phyloP scores from a whole-genome alignment of 768 basidiomycete species.

The Nevesoporus exiguus region DNA sequence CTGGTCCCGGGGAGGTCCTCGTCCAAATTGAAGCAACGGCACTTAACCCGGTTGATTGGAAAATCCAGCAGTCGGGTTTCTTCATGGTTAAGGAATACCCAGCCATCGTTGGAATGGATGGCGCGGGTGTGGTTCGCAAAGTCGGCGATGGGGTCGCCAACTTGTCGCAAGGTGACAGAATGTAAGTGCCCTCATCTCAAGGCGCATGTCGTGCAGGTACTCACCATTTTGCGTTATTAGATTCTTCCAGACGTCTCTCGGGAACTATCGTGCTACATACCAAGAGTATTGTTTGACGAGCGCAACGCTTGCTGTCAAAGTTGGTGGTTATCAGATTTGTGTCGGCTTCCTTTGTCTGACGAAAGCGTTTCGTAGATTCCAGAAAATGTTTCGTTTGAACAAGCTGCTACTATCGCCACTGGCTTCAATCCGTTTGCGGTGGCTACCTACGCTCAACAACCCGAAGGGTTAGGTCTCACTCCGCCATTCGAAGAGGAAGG shows the following conservation, averaged over 20 bases:
- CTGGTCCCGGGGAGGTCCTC: constrained; percentile 41
- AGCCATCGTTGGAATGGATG: constrained; percentile 35
- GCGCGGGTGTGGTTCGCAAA: constrained; percentile 36
- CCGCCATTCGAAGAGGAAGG: constrained; percentile 31
- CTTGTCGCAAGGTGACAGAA: constrained; percentile 34
- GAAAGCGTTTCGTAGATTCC: constrained; percentile 27
- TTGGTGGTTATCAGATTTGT: background rate
- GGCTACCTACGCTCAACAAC: constrained; percentile 29
- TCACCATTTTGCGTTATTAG: background rate
- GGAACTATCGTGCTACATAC: constrained; percentile 10
- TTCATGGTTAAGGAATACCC: constrained; percentile 35
- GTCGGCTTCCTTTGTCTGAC: background rate
- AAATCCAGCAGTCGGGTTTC: constrained; percentile 3
- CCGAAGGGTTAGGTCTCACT: constrained; percentile 25
- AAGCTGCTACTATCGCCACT: constrained; percentile 36
- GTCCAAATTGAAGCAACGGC: constrained; percentile 39
- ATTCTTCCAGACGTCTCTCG: constrained; percentile 10
- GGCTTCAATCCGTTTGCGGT: constrained; percentile 33
- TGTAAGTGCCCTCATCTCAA: background rate
- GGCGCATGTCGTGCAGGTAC: background rate
- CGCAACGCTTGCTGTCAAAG: constrained; percentile 19
- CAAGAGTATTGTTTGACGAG: constrained; percentile 24
- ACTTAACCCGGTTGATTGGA: constrained; percentile 44
- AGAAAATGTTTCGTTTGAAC: constrained; percentile 32
- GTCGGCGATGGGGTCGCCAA: constrained; percentile 36